phyloP scores from a whole-genome alignment of 2,329 filamentous ascomycete genomes.

The Fusarium coffeatum region DNA sequence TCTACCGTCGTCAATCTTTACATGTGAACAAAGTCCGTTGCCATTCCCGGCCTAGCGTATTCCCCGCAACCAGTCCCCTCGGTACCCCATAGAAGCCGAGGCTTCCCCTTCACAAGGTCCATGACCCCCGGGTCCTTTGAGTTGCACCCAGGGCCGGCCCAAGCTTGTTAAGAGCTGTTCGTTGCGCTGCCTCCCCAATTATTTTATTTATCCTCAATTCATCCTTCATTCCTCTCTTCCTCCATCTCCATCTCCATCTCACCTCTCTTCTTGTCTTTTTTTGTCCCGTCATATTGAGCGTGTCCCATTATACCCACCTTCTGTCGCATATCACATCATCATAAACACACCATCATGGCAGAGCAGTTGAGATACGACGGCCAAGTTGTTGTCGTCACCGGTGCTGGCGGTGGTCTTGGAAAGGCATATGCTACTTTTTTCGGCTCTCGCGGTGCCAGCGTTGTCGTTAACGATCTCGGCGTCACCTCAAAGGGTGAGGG shows the following conservation, averaged over 20 bases:
- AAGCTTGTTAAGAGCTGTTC: constrained; percentile 46
- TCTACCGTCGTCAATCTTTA: constrained; percentile 33
- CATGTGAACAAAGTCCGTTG: constrained; percentile 46
- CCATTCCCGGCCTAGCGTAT: constrained; percentile 44
- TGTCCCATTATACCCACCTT: constrained; percentile 25
- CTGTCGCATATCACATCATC: constrained; percentile 23
- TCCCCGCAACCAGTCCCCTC: constrained; percentile 46
- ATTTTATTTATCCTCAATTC: constrained; percentile 6
- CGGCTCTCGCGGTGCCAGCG: constrained; percentile 88
- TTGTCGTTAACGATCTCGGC: constrained; percentile 97
- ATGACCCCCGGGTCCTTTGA: constrained; percentile 24
- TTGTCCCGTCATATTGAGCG: constrained; percentile 31
- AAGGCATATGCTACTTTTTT: constrained; percentile 91
- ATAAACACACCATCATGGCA: constrained; percentile 62
- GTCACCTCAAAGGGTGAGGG: constrained; percentile 95
- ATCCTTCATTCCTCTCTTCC: constrained; percentile 9
- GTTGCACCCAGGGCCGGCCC: constrained; percentile 38
- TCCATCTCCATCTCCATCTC: background rate
- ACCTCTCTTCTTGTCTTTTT: constrained; percentile 13
- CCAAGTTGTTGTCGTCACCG: constrained; percentile 86
- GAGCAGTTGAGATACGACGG: constrained; percentile 82
- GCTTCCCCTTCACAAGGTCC: constrained; percentile 45
- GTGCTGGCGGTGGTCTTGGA: constrained; percentile 82
- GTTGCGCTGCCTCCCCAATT: constrained; percentile 29
- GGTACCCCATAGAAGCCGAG: constrained; percentile 49